A percentile compares a stretch with the other conserved stretches of the same genome.
Conservation (phyloP, 306 rosid species). For the Pyrus betulifolia region DNA sequence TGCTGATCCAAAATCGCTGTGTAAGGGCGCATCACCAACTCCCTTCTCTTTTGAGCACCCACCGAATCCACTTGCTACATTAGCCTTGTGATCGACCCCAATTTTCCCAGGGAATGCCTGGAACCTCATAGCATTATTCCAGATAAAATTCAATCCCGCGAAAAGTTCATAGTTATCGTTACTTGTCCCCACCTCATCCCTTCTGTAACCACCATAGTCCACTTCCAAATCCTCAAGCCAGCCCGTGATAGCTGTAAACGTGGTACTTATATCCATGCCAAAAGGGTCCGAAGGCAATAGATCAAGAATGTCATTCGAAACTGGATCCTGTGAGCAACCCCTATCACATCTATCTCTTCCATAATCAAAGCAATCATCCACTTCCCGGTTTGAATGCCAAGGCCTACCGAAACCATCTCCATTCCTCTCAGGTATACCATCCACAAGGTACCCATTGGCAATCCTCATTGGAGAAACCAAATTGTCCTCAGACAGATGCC, state of each 20-base stretch:
- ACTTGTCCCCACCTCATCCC: slow-evolving; percentile 34
- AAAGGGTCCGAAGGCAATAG: slow-evolving; percentile 91
- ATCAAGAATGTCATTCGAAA: slow-evolving; percentile 68
- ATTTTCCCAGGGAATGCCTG: slow-evolving; percentile 35
- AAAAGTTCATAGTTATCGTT: slow-evolving; percentile 41
- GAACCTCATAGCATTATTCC: slow-evolving; percentile 55
- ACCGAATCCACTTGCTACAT: slow-evolving; percentile 13
- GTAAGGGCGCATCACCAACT: slow-evolving; percentile 24
- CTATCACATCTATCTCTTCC: slow-evolving; percentile 55
- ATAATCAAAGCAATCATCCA: slow-evolving; percentile 53
- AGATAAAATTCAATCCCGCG: slow-evolving; percentile 57
- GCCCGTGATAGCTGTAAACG: slow-evolving; percentile 69
- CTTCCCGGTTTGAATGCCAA: slow-evolving; percentile 42
- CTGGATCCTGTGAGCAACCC: slow-evolving; percentile 52
- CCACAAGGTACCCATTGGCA: slow-evolving; percentile 49
- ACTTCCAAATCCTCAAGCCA: slow-evolving; percentile 80
- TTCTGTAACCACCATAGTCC: slow-evolving; percentile 45
- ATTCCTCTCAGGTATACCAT: slow-evolving; percentile 48
- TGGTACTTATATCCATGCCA: slow-evolving; percentile 60
- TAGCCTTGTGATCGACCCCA: slow-evolving; percentile 21
- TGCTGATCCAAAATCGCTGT: slow-evolving; percentile 28
- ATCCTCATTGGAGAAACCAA: slow-evolving; percentile 52
- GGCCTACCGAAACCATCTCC: slow-evolving; percentile 45
- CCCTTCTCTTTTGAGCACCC: slow-evolving; percentile 27
- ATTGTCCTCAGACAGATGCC: slow-evolving; percentile 37